Conservation (phyloP, 495 filamentous ascomycete species). For the Antarctomyces pellizariae region DNA sequence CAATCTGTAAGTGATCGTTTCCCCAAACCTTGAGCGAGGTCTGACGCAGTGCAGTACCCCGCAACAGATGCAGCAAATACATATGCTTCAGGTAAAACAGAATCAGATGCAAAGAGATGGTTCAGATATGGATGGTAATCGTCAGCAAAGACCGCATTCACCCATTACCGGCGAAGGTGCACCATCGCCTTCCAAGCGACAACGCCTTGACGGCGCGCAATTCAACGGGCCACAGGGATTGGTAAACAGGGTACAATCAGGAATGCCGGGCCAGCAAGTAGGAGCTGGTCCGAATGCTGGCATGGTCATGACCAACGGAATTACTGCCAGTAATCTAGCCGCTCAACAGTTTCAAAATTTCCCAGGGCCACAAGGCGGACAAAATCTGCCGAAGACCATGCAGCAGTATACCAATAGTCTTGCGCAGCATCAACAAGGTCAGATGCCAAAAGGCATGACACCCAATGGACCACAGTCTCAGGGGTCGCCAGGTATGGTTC, state of each 20-base stretch:
- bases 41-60: conserved; percentile 22
- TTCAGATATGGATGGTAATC: conserved; percentile 71
- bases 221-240: conserved; percentile 49
- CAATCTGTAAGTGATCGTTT: conserved; percentile 30
- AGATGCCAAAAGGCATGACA: conserved; percentile 40
- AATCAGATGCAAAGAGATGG: conserved; percentile 68
- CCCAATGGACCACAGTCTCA: conserved; percentile 33
- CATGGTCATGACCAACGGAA: conserved; percentile 54
- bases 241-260: conserved; percentile 49
- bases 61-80: conserved; percentile 45
- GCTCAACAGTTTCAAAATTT: conserved; percentile 57
- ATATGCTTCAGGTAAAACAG: conserved; percentile 33
- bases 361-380: conserved; percentile 37
- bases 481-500: conserved; percentile 58
- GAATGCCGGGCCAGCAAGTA: conserved; percentile 51
- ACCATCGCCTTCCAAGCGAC: conserved; percentile 77
- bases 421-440: conserved; percentile 54
- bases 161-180: conserved; percentile 68
- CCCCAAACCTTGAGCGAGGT: conserved; percentile 11
- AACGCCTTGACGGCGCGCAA: conserved; percentile 53
- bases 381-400: conserved; percentile 64
- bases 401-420: conserved; percentile 70
- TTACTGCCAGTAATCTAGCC: conserved; percentile 50
- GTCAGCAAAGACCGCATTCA: conserved; percentile 53
- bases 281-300: conserved; percentile 27